Evolutionary conservation across 2,329 filamentous ascomycete species (phyloP), one percentile per base, ranked within the genome.

Genomic region (Alternaria sp.): DNA sequence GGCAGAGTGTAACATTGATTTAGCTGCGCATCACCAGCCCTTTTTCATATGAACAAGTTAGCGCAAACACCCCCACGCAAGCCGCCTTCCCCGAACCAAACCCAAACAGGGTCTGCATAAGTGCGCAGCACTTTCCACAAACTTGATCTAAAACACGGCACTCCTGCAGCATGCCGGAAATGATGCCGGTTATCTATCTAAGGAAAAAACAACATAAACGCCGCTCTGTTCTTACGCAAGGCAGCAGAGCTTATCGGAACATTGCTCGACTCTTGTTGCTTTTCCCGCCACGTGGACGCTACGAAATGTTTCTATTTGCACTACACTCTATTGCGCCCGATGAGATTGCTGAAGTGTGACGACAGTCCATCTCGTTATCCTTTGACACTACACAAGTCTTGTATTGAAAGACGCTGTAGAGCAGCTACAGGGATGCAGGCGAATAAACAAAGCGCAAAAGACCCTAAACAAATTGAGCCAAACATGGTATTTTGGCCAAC

Each of bases 61-160:
- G 45, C 28, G 45, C 45, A 48, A 30, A 48, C 12, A 22, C 27
- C 45, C 45, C 45, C 45, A 48, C 27, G 44, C 44, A 48, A 48
- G 27, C 34, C 34, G 16, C 34, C 34, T 36, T 36, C 32, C 14
- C 11, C 34, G 16, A 38, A 16, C 44, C 44, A 48, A 30, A n/a
- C 44, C 44, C 27, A 48, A 48, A 48, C 28, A 48, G 27, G 27
- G 44, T 48, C 44, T 32, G n/a, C 27, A 48, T 16, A 48, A 18
- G 27, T 48, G n/a, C 44, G 27, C n/a, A 30, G 27, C 27, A 30
- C 27, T 48, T 48, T 28, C 44, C 44, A 30, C 44, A 48, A 48
- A 20, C 27, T 27, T 16, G 28, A 48, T 27, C 27, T 20, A 48
- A 48, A 12, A 48, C 18, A 48, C 45, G n/a, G 45, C 27, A 48